Conservation (phyloP, 2,329 filamentous ascomycete genomes). For the Fusarium sp. region DNA sequence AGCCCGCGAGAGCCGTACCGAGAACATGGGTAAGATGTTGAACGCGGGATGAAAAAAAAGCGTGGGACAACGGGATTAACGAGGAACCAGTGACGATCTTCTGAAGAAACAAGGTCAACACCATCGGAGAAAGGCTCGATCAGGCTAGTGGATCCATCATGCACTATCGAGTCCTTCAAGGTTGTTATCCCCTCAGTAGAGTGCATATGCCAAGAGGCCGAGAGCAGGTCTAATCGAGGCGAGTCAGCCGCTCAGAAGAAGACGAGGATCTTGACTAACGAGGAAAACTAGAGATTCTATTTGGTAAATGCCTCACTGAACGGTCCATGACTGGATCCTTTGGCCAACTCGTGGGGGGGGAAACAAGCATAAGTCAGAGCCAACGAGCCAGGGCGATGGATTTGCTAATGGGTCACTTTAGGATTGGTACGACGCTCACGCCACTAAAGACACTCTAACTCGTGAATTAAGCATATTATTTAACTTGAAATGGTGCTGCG, state of each 20-base stretch:
- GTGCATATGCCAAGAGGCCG: background rate
- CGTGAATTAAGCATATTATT: constrained; percentile 42
- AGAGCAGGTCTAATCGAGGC: background rate
- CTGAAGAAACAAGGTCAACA: background rate
- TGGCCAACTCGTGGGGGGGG: background rate
- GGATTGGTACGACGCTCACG: constrained; percentile 3
- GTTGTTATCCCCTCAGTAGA: background rate
- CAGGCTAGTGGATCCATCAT: background rate
- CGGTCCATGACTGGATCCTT: background rate
- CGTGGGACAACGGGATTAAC: background rate
- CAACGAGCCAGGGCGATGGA: background rate
- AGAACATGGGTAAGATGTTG: background rate
- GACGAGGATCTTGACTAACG: background rate
- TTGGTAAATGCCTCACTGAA: constrained; percentile 13
- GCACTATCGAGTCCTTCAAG: constrained; percentile 7
- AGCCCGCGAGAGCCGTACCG: background rate
- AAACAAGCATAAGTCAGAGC: background rate
- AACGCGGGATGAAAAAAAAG: background rate
- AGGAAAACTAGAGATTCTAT: background rate
- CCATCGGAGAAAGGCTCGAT: background rate
- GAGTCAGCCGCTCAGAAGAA: background rate
- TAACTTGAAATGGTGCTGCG: constrained; percentile 30
- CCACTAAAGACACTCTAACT: background rate
- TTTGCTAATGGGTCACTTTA: background rate
- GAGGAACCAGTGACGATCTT: background rate